Evolutionary conservation across 2,329 filamentous ascomycete genomes (phyloP), one percentile per base, ranked within the genome.

Genomic region (Nemania sp.): DNA sequence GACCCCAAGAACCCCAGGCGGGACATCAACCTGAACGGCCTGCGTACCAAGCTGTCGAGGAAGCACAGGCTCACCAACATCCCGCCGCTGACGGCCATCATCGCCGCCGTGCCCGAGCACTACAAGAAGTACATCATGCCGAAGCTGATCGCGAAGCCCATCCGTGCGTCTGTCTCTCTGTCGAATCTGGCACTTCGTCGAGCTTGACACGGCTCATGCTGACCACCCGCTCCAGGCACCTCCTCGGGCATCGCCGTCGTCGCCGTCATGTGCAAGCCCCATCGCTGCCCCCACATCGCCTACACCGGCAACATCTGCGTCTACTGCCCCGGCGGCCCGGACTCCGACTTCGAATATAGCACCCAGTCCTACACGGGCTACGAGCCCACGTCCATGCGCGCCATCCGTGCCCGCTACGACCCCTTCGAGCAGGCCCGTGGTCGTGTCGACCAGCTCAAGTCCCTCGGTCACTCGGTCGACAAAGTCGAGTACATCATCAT

Each of bases 401-500:
- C 95, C 52, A 99, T 99, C 68, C 89, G 96, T 64, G 95, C 95
- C 34, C 87, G 96, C 52, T 99, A 99, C 73, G 96, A 99, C 72
- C 95, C 95, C 0, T 99, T 97, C 69, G 95, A 99, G 77, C 95
- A 99, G 80, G 95, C 95, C 15, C 85, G 95, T 74, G 95, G 95
- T 43, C 87, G 95, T 68, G 94, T 99, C 5, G 96, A 99, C 70
- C 95, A 99, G 78, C 92, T 99, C 73, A 96, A 96, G 76, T 90
- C 91, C 1, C 83, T 99, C 0, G 95, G 95, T 0, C 95, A 99
- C 76, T 97, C 92, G 47, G 95, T 99, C 49, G 95, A 99, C 79
- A 99, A 99, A 76, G 95, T 99, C 21, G 95, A 99, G 80, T 99
- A 98, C 76, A 99, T 99, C 73, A 97, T 99, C 74, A 99, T 99